These are phyloP conservation scores for Colletotrichum costaricense DNA, from an alignment of 2,329 filamentous ascomycete genomes.

Conservation along the genomic window DNA sequence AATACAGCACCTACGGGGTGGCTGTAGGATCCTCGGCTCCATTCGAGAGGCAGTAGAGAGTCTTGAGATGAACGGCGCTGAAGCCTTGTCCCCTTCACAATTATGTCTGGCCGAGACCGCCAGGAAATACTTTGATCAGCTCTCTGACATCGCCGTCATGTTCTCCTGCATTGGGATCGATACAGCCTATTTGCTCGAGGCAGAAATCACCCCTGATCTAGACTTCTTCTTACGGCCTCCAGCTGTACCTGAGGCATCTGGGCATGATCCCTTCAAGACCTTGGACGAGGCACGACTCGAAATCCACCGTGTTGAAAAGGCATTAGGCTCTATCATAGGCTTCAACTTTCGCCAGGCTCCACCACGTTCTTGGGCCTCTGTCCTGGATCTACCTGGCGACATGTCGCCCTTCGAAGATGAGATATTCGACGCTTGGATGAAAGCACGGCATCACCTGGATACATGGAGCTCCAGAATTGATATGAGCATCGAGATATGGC, in stretches of 20 bases:
- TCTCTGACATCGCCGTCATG: conserved; percentile 38
- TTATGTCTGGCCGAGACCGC: conserved; percentile 1
- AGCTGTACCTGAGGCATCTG: background rate
- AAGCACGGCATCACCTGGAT: background rate
- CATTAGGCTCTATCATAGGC: background rate
- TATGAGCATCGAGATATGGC: background rate
- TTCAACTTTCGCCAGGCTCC: background rate
- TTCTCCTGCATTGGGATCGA: conserved; percentile 37
- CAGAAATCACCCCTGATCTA: background rate
- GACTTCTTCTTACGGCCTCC: background rate
- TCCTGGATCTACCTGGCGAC: background rate
- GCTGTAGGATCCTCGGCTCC: conserved; percentile 11
- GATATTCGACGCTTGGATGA: background rate
- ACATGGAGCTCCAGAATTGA: conserved; percentile 2
- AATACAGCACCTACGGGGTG: conserved; percentile 37
- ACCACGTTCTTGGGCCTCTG: background rate
- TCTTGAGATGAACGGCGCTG: background rate
- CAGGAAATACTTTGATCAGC: background rate
- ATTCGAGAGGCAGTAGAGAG: background rate
- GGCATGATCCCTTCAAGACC: background rate
- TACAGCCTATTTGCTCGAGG: conserved; percentile 38
- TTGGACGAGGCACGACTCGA: conserved; percentile 2
- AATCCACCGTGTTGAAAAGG: background rate
- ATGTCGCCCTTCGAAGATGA: background rate
- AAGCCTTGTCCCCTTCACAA: background rate